Conservation (phyloP, 768 basidiomycete species). For the Coprinopsis cinerea region DNA sequence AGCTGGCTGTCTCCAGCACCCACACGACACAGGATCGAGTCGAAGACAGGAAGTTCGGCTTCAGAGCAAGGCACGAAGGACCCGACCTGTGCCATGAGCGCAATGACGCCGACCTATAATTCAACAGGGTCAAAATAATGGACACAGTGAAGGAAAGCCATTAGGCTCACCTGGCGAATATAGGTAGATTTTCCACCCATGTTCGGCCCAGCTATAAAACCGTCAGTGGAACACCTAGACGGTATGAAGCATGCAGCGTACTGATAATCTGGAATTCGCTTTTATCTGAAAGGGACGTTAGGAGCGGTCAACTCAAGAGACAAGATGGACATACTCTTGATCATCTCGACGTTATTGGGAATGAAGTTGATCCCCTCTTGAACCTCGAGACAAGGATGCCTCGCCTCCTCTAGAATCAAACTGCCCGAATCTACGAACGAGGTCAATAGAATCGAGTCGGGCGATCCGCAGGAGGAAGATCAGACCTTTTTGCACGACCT, state of each 20-base stretch:
- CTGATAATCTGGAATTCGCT: conserved; percentile 97
- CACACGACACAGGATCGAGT: conserved; percentile 91
- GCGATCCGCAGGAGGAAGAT: conserved; percentile 6
- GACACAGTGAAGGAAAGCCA: background rate
- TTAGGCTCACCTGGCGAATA: conserved; percentile 67
- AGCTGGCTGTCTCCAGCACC: conserved; percentile 97
- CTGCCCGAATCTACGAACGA: conserved; percentile 65
- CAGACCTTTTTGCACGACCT: conserved; percentile 66
- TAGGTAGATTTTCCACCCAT: conserved; percentile 99
- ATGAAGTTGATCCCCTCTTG: conserved; percentile 96
- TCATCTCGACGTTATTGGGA: conserved; percentile 92
- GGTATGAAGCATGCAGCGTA: conserved; percentile 24
- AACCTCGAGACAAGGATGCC: conserved; percentile 95
- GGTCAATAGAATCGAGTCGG: background rate
- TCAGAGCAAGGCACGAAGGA: conserved; percentile 91
- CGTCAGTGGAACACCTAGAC: conserved; percentile 3
- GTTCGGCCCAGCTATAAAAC: conserved; percentile 78
- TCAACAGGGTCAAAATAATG: conserved; percentile 4
- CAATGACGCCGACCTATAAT: conserved; percentile 82
- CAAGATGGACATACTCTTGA: conserved; percentile 51
- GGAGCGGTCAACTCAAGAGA: background rate
- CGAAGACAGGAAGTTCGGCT: conserved; percentile 87
- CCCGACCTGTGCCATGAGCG: conserved; percentile 92
- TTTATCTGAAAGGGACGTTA: conserved; percentile 38
- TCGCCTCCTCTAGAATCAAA: conserved; percentile 74